Conservation (phyloP, 2,329 filamentous ascomycete genomes). For the Tolypocladium amazonense region DNA sequence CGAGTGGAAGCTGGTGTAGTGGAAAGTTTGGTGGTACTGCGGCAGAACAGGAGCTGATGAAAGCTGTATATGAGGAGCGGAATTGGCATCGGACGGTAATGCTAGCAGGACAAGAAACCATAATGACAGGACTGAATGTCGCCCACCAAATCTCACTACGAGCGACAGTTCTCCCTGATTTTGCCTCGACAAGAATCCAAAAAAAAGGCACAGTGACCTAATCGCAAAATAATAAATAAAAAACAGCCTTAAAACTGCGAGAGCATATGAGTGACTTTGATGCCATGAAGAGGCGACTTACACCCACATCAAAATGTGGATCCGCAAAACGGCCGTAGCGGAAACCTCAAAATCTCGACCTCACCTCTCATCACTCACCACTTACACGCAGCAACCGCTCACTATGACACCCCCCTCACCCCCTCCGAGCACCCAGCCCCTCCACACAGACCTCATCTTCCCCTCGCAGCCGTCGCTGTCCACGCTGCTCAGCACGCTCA, state of each 20-base stretch:
- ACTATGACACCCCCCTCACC: not conserved
- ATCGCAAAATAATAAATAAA: not conserved
- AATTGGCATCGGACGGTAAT: not conserved
- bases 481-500: conserved; percentile 59
- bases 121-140: not conserved
- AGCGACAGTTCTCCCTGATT: not conserved
- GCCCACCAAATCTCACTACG: no score
- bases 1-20: conserved; percentile 53
- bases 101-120: not conserved
- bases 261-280: not conserved
- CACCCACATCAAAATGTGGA: not conserved
- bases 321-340: not conserved
- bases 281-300: not conserved
- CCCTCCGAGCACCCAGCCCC: conserved; percentile 4
- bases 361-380: not conserved
- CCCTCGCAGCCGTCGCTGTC: conserved; percentile 54
- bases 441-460: conserved; percentile 36
- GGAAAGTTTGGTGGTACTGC: not conserved
- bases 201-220: not conserved
- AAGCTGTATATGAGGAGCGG: not conserved
- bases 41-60: no score
- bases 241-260: not conserved
- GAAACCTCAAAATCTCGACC: not conserved
- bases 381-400: not conserved
- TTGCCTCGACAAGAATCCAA: not conserved